Base-by-base conservation (phyloP, 345 rosid genomes). In the Dipteronia dyeriana region DNA sequence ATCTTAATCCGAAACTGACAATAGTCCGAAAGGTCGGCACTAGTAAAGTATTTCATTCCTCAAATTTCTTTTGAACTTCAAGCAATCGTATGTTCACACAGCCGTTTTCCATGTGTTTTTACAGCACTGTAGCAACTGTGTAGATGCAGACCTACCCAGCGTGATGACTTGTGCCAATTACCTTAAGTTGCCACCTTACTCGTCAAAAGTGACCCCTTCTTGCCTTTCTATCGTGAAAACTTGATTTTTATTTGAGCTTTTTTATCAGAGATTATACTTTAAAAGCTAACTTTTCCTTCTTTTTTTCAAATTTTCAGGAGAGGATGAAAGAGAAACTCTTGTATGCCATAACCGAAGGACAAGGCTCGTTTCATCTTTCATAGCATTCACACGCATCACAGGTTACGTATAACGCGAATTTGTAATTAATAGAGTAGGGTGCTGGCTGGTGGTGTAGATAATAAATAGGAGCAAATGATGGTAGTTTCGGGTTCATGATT, bases 101-200 rank as follows among this genome's bases (percentile, higher is more conserved):
- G 73, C 17, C 34, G 1, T 7, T 45, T 14, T 59, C 61, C 20
- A 29, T 73, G 9, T 66, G 12, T 70, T 76, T 71, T 76, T 56
- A 79, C 92, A 95, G 99, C 92, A 88, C 56, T 89, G 90, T 66
- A 85, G 91, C 86, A 87, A 84, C 71, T 82, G 82, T 60, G 90
- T 86, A 1, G 96, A 95, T 79, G 82, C 83, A 2, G 99, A 93
- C 85, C 83, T 95, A 66, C 99, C 98, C 45, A 93, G 99, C 54
- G 99, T 95, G 84, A 95, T 93, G 99, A 95, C 99, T 49, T 93
- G 98, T 75, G 99, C 98, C 75, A 95, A 95, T 86, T 95, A 95
- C 79, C 88, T 95, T 79, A 95, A 95, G 88, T 85, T 95, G 75
- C 99, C 99, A 2, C 92, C 98, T 67, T 95, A 93, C 80, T 87